These are phyloP conservation scores for Coffea eugenioides DNA, from an alignment of 257 asterid genomes.

Conservation along the genomic window DNA sequence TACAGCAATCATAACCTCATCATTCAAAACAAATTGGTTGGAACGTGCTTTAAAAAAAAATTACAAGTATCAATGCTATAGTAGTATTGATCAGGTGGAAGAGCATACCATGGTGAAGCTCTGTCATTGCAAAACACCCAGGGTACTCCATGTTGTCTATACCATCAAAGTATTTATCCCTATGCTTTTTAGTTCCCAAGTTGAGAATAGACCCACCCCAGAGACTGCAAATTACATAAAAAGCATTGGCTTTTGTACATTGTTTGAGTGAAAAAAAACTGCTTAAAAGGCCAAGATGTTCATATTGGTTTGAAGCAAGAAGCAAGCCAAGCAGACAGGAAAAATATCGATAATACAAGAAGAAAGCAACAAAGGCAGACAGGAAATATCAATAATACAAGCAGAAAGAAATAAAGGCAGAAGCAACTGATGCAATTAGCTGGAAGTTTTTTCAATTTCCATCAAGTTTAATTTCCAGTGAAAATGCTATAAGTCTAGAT, in stretches of 20 bases:
- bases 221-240: conserved; percentile 46
- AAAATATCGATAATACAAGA: not conserved
- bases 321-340: not conserved
- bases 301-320: not conserved
- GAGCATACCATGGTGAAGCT: conserved; percentile 91
- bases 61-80: not conserved
- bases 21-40: too few species aligned
- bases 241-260: not conserved
- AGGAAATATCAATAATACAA: not conserved
- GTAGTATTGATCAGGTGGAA: conserved; percentile 17
- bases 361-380: not conserved
- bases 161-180: conserved; percentile 78
- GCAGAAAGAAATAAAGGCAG: not conserved
- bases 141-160: conserved; percentile 85
- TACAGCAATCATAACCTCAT: not conserved
- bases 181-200: conserved; percentile 91
- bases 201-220: conserved; percentile 99
- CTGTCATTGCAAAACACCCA: conserved; percentile 98
- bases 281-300: not conserved
- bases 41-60: not conserved
- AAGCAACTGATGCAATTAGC: not conserved
- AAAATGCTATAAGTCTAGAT: not conserved
- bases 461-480: not conserved
- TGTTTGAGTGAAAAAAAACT: not conserved
- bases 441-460: not conserved